Percentiles rank a stretch among this genome's conserved stretches.
Evolutionary conservation across 2,329 filamentous ascomycete species (phyloP).

Genomic region (Alternaria metachromatica): DNA sequence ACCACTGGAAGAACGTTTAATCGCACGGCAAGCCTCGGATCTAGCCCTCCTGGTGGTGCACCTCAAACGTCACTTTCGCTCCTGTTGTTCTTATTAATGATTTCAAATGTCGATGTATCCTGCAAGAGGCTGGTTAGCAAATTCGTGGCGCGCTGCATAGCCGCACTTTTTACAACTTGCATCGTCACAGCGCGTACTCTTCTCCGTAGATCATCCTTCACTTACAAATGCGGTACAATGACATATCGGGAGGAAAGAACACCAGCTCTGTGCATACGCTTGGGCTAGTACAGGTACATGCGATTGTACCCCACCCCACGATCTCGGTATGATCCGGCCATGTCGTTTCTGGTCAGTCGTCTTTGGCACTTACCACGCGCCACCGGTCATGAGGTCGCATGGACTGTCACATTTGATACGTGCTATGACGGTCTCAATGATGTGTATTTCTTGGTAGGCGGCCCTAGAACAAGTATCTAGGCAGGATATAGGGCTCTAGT

Average conservation of each 20-base stretch:
- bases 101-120: not conserved
- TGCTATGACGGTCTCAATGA: not conserved
- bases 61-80: not conserved
- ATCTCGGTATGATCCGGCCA: not conserved
- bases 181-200: not conserved
- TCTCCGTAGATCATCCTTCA: not conserved
- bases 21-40: not conserved
- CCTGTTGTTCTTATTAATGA: not conserved
- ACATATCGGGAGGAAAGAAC: not conserved
- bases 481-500: not conserved
- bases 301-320: not conserved
- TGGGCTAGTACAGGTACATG: not conserved
- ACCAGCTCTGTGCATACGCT: not conserved
- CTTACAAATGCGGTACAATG: not conserved
- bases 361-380: not conserved
- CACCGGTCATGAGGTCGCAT: not conserved
- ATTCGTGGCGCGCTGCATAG: not conserved
- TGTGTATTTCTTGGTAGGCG: not conserved
- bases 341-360: not conserved
- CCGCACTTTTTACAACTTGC: not conserved
- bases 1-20: constrained; percentile 3
- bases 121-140: not conserved
- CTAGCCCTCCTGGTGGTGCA: not conserved
- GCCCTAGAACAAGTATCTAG: not conserved
- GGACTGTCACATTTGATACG: not conserved